A percentile compares a stretch with the other conserved stretches of the same genome.
These are phyloP conservation scores for Aspergillus leporis DNA, from an alignment of 495 filamentous ascomycete genomes.

Conservation along the genomic window DNA sequence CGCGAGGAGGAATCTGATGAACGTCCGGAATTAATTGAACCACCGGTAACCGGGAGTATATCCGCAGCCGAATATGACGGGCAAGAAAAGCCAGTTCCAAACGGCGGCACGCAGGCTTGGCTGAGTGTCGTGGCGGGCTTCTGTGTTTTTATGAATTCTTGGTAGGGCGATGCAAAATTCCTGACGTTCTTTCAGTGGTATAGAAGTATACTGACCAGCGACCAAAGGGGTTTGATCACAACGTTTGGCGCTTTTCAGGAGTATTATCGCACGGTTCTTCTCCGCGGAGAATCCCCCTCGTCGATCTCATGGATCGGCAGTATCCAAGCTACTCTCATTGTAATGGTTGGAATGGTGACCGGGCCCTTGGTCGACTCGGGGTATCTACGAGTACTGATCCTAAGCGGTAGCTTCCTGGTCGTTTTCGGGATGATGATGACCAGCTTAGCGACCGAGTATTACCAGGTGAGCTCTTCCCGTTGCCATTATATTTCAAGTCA, in stretches of 20 bases:
- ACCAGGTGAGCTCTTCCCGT: conserved; percentile 20
- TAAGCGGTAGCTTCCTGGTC: conserved; percentile 29
- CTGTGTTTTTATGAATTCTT: conserved; percentile 37
- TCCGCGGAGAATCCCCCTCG: conserved; percentile 30
- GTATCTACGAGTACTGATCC: conserved; percentile 35
- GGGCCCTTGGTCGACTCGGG: conserved; percentile 49
- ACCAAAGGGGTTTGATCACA: conserved; percentile 42
- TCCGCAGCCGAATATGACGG: not conserved
- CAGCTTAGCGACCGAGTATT: conserved; percentile 42
- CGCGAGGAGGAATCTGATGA: not conserved
- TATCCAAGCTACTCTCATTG: conserved; percentile 43
- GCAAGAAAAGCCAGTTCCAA: conserved; percentile 2
- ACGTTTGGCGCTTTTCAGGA: conserved; percentile 51
- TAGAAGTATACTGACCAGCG: not conserved
- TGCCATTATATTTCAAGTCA: conserved; percentile 5
- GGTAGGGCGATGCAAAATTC: conserved; percentile 22
- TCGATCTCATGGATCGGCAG: conserved; percentile 50
- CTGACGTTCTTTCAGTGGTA: not conserved
- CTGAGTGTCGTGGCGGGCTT: conserved; percentile 30
- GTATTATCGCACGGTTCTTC: conserved; percentile 38
- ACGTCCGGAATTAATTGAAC: not conserved
- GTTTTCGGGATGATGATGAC: conserved; percentile 53
- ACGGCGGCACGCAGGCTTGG: conserved; percentile 31
- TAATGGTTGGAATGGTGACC: conserved; percentile 39
- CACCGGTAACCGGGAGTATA: not conserved